Conservation (phyloP, 805 yeast genomes). For the Suhomyces pyralidae region DNA sequence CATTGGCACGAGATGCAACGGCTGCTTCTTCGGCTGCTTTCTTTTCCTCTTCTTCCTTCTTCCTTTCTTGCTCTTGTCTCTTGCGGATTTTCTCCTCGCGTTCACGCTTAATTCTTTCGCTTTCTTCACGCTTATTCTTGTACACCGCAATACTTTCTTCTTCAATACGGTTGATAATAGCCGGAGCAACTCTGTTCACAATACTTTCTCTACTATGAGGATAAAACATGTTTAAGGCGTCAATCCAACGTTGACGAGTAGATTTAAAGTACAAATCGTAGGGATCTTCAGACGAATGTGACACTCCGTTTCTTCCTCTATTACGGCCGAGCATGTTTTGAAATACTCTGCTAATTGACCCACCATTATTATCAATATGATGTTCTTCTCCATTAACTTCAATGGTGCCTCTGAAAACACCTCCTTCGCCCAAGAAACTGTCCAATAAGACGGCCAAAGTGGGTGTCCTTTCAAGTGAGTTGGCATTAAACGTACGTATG, state of each 20-base stretch:
- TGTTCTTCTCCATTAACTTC: slow-evolving; percentile 15
- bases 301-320: neutral
- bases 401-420: slow-evolving; percentile 21
- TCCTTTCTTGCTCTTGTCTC: slow-evolving; percentile 30
- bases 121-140: slow-evolving; percentile 26
- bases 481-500: neutral
- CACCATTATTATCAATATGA: slow-evolving; percentile 3
- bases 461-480: slow-evolving; percentile 2
- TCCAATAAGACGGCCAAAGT: slow-evolving; percentile 6
- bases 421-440: slow-evolving; percentile 14
- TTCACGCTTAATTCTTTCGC: slow-evolving; percentile 21
- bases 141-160: slow-evolving; percentile 45
- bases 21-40: slow-evolving; percentile 14
- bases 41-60: slow-evolving; percentile 26
- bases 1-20: slow-evolving; percentile 11
- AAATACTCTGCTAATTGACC: slow-evolving; percentile 4
- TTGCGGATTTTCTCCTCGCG: slow-evolving; percentile 28
- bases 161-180: slow-evolving; percentile 46
- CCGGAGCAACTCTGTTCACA: slow-evolving; percentile 20
- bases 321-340: slow-evolving; percentile 7
- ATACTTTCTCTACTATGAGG: slow-evolving; percentile 24
- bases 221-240: slow-evolving; percentile 50
- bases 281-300: slow-evolving; percentile 7
- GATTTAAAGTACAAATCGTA: slow-evolving; percentile 36
- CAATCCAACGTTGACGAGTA: slow-evolving; percentile 69